phyloP scores from a whole-genome alignment of 2,329 filamentous ascomycete genomes.

The Hymenoscyphus infarciens region DNA sequence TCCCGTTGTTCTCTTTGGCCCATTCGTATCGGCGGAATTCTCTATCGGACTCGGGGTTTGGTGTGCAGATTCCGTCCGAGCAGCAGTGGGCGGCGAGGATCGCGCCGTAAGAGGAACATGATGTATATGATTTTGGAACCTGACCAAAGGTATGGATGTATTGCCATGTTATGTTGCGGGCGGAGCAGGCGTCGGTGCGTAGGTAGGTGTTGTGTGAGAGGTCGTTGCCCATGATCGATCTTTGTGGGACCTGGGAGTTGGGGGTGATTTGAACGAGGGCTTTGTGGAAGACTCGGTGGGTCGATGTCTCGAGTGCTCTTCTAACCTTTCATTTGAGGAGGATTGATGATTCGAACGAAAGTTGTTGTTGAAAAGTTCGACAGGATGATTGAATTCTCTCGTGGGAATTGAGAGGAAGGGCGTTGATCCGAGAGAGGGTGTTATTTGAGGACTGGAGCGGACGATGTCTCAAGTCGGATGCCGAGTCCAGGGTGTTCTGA shows the following conservation, averaged over 20 bases:
- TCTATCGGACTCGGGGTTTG: background rate
- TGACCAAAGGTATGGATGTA: slow-evolving; percentile 15
- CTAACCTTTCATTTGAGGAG: too few relatives aligned
- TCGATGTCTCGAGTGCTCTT: background rate
- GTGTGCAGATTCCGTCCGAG: slow-evolving; percentile 11
- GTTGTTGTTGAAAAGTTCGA: too few relatives aligned
- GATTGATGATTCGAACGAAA: too few relatives aligned
- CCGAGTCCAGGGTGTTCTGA: background rate
- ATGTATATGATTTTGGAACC: slow-evolving; percentile 5
- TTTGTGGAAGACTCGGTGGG: background rate
- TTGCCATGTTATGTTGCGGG: slow-evolving; percentile 20
- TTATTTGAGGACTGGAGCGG: too few relatives aligned
- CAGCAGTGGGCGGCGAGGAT: slow-evolving; percentile 15
- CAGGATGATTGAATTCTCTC: too few relatives aligned
- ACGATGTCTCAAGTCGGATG: too few relatives aligned
- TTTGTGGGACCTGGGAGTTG: background rate
- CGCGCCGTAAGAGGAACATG: slow-evolving; percentile 5
- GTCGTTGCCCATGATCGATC: background rate
- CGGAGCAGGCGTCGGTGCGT: slow-evolving; percentile 13
- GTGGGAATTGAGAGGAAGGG: background rate
- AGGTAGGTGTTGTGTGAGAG: slow-evolving; percentile 1
- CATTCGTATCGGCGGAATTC: slow-evolving; percentile 12
- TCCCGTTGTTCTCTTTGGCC: background rate
- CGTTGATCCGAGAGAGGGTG: background rate
- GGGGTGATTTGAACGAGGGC: background rate